Evolutionary conservation across 208 protist species (phyloP).

Genomic region (Vickermania ingenoplastis): DNA sequence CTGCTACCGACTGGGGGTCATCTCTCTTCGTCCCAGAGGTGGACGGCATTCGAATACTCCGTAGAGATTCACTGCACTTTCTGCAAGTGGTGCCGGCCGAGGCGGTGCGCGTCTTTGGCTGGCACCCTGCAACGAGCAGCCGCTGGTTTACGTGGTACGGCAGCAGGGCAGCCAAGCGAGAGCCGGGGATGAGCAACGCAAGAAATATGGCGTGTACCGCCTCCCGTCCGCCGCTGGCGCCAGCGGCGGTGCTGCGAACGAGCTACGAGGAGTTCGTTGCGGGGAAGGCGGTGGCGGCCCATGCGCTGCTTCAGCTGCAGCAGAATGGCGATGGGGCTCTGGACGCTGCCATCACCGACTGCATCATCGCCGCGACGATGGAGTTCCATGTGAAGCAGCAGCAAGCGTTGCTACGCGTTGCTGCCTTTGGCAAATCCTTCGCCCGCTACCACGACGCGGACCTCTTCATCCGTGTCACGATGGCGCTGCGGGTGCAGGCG

Average conservation of each 20-base stretch:
- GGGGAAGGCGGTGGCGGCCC: background rate
- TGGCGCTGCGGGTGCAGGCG: background rate
- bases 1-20: too few relatives aligned
- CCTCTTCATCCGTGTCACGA: background rate
- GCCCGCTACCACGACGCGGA: background rate
- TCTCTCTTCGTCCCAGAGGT: background rate
- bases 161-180: too few relatives aligned
- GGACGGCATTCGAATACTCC: background rate
- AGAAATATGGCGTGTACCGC: too few relatives aligned
- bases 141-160: too few relatives aligned
- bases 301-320: background rate
- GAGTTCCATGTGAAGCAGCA: background rate
- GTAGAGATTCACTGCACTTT: background rate
- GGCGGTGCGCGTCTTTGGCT: background rate
- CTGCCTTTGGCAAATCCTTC: background rate
- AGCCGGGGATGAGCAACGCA: too few relatives aligned
- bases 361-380: background rate
- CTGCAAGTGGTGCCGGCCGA: background rate
- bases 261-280: background rate
- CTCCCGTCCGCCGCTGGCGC: background rate
- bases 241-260: background rate
- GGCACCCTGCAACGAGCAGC: too few relatives aligned
- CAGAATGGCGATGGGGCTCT: background rate
- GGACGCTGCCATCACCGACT: background rate
- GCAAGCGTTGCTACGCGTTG: background rate